A percentile compares a stretch with the other conserved stretches of the same genome.
phyloP scores from a whole-genome alignment of 768 basidiomycete genomes.

The Tylopilus balloui region DNA sequence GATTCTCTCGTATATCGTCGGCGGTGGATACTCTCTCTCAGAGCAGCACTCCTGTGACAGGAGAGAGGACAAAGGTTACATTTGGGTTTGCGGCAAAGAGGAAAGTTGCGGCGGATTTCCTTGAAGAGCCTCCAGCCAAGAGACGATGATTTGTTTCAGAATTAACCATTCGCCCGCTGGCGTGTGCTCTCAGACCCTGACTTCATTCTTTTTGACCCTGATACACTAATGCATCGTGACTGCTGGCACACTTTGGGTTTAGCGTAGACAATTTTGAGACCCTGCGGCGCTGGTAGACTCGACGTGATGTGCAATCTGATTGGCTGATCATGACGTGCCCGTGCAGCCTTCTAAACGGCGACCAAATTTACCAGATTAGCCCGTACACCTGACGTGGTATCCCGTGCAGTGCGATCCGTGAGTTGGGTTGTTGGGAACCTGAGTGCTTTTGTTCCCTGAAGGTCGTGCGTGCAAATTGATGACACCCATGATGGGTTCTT shows the following conservation, averaged over 20 bases:
- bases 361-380: no score
- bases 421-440: no score
- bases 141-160: slow-evolving; percentile 32
- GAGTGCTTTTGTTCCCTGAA: no score
- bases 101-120: slow-evolving; percentile 70
- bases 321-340: no score
- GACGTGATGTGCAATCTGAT: no score
- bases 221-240: no score
- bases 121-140: slow-evolving; percentile 65
- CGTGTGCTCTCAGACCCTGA: background rate
- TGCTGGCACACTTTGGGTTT: background rate
- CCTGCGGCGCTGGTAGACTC: no score
- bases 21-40: slow-evolving; percentile 46
- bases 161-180: background rate
- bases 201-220: background rate
- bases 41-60: slow-evolving; percentile 51
- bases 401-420: no score
- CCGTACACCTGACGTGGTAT: no score
- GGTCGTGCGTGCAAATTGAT: no score
- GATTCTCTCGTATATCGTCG: slow-evolving; percentile 73
- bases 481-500: no score
- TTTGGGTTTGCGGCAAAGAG: slow-evolving; percentile 78
- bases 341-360: no score
- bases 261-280: background rate
- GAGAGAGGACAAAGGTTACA: slow-evolving; percentile 69